Base-by-base conservation (phyloP, 495 filamentous ascomycete species). In the Penicillium chermesinum region DNA sequence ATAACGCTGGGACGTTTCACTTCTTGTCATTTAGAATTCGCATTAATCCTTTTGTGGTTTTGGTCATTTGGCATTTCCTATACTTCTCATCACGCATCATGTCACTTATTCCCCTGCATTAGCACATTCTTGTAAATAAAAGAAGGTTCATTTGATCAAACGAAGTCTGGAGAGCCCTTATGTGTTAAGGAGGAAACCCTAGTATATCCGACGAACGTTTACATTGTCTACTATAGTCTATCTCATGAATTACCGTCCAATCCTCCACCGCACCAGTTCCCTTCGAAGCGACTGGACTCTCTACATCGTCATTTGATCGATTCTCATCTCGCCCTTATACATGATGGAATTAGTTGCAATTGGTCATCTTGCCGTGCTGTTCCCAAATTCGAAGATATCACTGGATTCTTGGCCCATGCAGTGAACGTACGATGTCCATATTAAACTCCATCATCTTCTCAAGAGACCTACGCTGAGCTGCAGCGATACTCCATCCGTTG, bases 251-350 rank as follows among this genome's bases (percentile, higher is more conserved):
- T 44, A 38, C 9, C 48, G 17, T 66, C 55, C 13, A 66, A 59
- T 37, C 62, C 50, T 49, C 53, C 52, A 59, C 59, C 49, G 30
- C 43, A 62, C 38, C 54, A 46, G 50, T 62, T 66, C 55, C 55
- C 63, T 46, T 27, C 58, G 8, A 61, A 58, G 39, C 48, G 53
- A 38, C 38, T 21, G 30, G 60, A 63, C 42, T 63, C 61, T 50
- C 61, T 66, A 44, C 53, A 44, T 55, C 52, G 58, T 38, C 50
- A 64, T 52, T 43, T 66, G 10, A 66, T 63, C 22, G 46, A 59
- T 39, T 53, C 40, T 44, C 47, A 61, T 48, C 53, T 66, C n/a
- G 10, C 35, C 21, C 20, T 53, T 56, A 48, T 48, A 21, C 59
- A 49, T 35, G 49, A 54, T 46, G 48, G 59, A 44, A 59, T 63